Conservation (phyloP, 129 eudicot species). For the Flaveria brownii region DNA sequence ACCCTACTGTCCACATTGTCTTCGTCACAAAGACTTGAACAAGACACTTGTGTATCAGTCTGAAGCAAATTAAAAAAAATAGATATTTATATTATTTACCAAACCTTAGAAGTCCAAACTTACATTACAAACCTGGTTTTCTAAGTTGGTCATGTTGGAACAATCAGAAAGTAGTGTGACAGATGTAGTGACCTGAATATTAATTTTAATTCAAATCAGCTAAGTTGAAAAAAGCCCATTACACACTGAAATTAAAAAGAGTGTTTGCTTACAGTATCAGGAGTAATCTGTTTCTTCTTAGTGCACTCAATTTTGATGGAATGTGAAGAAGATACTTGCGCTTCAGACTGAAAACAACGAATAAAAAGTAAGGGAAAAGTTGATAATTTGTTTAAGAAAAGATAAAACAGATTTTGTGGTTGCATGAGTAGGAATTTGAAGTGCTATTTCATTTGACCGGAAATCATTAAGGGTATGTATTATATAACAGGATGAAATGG, state of each 20-base stretch:
- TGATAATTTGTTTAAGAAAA: not conserved
- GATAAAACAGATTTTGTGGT: not conserved
- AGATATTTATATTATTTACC: not conserved
- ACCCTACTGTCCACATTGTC: slow-evolving; percentile 5
- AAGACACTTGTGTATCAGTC: slow-evolving; percentile 32
- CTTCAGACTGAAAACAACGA: slow-evolving; percentile 14
- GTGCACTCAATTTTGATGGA: slow-evolving; percentile 2
- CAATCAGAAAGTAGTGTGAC: slow-evolving; percentile 1
- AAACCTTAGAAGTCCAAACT: slow-evolving; percentile 16
- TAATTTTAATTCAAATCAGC: not conserved
- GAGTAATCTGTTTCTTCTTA: not conserved
- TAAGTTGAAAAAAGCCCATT: not conserved
- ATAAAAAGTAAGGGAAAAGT: not conserved
- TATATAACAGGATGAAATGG: not conserved
- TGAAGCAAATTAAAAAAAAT: slow-evolving; percentile 23
- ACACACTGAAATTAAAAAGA: slow-evolving; percentile 12
- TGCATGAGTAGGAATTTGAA: not conserved
- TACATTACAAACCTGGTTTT: slow-evolving; percentile 19
- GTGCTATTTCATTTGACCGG: not conserved
- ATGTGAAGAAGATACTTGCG: slow-evolving; percentile 18
- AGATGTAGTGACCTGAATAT: not conserved
- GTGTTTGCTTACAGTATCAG: slow-evolving; percentile 26
- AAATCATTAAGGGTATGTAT: not conserved
- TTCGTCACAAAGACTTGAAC: slow-evolving; percentile 28
- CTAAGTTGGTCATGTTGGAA: not conserved